phyloP scores from a whole-genome alignment of 108 stramenopile species.

The Bacterosira constricta region DNA sequence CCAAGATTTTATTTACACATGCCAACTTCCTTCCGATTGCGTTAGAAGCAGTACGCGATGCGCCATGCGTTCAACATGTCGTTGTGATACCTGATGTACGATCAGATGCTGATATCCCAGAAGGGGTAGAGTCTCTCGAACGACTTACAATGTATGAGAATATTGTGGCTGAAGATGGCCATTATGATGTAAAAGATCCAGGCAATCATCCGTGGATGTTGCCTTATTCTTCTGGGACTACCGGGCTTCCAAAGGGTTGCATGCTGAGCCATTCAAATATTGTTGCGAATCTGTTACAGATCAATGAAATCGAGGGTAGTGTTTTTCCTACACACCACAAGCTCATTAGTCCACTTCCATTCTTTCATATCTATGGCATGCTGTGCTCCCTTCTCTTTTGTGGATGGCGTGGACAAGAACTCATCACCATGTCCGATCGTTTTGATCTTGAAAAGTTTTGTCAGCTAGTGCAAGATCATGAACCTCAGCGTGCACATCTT shows the following conservation, averaged over 20 bases:
- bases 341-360: constrained; percentile 86
- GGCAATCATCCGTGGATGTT: constrained; percentile 69
- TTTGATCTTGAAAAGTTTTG: constrained; percentile 86
- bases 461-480: constrained; percentile 68
- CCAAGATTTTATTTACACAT: constrained; percentile 77
- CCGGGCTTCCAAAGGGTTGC: constrained; percentile 96
- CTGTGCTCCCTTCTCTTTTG: constrained; percentile 60
- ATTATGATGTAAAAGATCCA: constrained; percentile 51
- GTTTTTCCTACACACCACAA: constrained; percentile 58
- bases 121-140: constrained; percentile 62
- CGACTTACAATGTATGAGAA: constrained; percentile 44
- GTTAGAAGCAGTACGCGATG: constrained; percentile 60
- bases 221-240: constrained; percentile 94
- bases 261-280: constrained; percentile 88
- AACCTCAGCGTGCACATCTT: constrained; percentile 80
- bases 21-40: constrained; percentile 63
- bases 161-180: constrained; percentile 44
- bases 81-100: constrained; percentile 71
- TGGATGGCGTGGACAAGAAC: constrained; percentile 69
- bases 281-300: constrained; percentile 74
- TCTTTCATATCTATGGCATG: constrained; percentile 94
- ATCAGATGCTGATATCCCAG: constrained; percentile 49
- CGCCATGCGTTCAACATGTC: constrained; percentile 57
- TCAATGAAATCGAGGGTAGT: constrained; percentile 59
- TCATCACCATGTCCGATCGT: constrained; percentile 75